Percentiles rank a stretch among this genome's conserved stretches.
These are phyloP conservation scores for Edaphochlamys debaryana DNA, from an alignment of 139 green algal species.

Conservation along the genomic window DNA sequence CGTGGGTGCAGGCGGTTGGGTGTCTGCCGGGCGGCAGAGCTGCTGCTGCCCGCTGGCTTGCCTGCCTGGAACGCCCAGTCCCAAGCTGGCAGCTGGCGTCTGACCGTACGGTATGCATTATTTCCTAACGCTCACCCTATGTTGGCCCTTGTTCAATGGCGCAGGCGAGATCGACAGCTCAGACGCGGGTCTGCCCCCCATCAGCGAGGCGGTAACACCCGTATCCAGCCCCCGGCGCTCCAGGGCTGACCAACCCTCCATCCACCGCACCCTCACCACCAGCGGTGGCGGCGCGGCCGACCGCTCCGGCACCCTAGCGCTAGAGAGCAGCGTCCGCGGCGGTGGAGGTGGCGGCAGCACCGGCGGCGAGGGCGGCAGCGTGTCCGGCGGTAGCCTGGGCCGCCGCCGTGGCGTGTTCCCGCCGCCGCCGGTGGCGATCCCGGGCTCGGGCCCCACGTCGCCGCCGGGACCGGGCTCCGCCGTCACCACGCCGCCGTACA, in stretches of 20 bases:
- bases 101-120: too few species aligned
- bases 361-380: too few species aligned
- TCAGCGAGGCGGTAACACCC: slow-evolving; percentile 17
- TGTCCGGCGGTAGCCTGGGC: too few species aligned
- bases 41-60: too few species aligned
- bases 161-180: slow-evolving; percentile 15
- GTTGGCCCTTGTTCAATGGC: too few species aligned
- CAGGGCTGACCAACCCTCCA: neutral
- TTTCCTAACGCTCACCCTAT: too few species aligned
- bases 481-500: too few species aligned
- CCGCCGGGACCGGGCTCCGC: neutral
- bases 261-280: neutral
- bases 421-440: neutral
- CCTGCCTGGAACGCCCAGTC: too few species aligned
- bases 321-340: neutral
- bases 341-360: neutral
- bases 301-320: neutral
- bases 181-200: slow-evolving; percentile 19
- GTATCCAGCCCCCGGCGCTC: slow-evolving; percentile 7
- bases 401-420: neutral
- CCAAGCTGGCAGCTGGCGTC: too few species aligned
- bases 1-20: too few species aligned
- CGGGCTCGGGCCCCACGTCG: neutral
- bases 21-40: too few species aligned
- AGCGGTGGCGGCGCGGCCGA: neutral